Evolutionary conservation across 495 filamentous ascomycete genomes (phyloP).

Genomic region (Penicillium lividum): DNA sequence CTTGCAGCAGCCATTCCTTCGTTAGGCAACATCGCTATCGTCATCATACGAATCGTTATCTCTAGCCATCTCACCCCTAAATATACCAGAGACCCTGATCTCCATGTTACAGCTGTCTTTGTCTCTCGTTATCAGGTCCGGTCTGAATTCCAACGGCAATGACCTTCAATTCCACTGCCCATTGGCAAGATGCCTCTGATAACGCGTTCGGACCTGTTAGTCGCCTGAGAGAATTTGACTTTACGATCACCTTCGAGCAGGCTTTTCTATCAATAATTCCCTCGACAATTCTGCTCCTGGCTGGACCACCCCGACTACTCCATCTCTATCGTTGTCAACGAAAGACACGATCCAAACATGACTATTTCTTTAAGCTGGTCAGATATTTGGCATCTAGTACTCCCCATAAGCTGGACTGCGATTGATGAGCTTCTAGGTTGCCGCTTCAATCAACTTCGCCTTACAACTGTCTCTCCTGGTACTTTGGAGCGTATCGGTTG

Average conservation of each 20-base stretch:
- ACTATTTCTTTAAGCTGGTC: not conserved
- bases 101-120: not conserved
- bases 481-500: constrained; percentile 1
- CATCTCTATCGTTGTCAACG: constrained; percentile 1
- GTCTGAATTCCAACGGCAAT: not conserved
- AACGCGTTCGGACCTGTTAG: constrained; percentile 1
- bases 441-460: not conserved
- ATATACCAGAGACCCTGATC: not conserved
- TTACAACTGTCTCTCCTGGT: not conserved
- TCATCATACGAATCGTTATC: not conserved
- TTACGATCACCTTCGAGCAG: constrained; percentile 1
- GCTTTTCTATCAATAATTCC: constrained; percentile 2
- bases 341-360: constrained; percentile 2
- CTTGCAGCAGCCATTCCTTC: not conserved
- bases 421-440: too few relatives aligned
- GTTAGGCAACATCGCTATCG: not conserved
- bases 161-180: not conserved
- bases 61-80: not conserved
- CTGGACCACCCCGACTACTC: not conserved
- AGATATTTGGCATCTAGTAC: not conserved
- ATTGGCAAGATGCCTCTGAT: not conserved
- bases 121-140: not conserved
- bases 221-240: not conserved
- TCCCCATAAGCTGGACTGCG: too few relatives aligned
- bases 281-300: not conserved